Evolutionary conservation across 2,329 filamentous ascomycete species (phyloP).

Genomic region (Exophiala sp.): DNA sequence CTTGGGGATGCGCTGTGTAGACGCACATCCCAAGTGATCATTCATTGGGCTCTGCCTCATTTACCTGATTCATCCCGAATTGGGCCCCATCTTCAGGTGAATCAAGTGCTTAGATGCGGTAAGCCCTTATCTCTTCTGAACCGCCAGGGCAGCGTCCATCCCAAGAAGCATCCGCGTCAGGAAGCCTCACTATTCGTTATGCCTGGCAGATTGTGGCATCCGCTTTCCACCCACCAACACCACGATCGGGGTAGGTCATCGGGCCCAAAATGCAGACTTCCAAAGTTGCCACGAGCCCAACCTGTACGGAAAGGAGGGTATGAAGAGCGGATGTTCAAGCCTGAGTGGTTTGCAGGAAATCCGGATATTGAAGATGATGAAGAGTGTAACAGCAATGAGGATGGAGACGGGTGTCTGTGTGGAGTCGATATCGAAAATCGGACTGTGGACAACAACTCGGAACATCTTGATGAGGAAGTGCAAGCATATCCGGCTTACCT

Average conservation of each 20-base stretch:
- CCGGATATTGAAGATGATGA: neutral
- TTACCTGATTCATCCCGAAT: no score
- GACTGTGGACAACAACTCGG: neutral
- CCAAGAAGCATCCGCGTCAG: no score
- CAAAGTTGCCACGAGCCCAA: no score
- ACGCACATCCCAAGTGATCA: no score
- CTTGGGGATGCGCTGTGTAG: no score
- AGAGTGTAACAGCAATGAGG: neutral
- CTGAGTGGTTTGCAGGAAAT: neutral
- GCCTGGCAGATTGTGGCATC: neutral
- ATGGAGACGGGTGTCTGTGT: neutral
- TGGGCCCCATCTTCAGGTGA: no score
- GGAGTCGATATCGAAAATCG: neutral
- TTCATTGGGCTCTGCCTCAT: no score
- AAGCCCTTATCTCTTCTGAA: no score
- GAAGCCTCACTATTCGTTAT: neutral
- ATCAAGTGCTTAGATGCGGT: no score
- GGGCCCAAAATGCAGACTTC: neutral
- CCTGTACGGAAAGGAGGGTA: neutral
- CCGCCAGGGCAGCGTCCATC: no score
- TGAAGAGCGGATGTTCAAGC: neutral
- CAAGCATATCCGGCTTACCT: slow-evolving; percentile 13
- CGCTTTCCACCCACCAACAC: neutral
- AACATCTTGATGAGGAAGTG: neutral
- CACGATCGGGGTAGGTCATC: neutral